Conservation (phyloP, 495 filamentous ascomycete species). For the Neurospora terricola region DNA sequence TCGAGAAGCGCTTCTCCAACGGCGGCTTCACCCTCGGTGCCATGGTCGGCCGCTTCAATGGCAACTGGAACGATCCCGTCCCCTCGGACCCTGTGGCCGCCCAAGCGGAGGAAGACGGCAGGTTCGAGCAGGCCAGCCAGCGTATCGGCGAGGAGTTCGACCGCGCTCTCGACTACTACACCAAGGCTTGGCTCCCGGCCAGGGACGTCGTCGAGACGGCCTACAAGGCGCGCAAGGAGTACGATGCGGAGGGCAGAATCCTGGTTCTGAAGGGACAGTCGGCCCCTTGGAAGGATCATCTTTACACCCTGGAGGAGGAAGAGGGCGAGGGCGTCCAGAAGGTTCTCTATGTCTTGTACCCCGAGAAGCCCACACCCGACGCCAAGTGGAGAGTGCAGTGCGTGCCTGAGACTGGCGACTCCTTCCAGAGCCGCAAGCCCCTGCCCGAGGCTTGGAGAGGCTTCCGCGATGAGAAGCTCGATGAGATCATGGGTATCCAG, state of each 20-base stretch:
- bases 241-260: slow-evolving; percentile 66
- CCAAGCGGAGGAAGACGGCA: slow-evolving; percentile 68
- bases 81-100: slow-evolving; percentile 41
- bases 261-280: slow-evolving; percentile 65
- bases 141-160: slow-evolving; percentile 83
- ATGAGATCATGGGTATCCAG: slow-evolving; percentile 57
- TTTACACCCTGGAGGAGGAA: slow-evolving; percentile 72
- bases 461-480: slow-evolving; percentile 72
- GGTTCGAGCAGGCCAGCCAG: slow-evolving; percentile 62
- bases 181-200: slow-evolving; percentile 76
- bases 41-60: slow-evolving; percentile 76
- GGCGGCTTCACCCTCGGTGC: slow-evolving; percentile 74
- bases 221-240: slow-evolving; percentile 51
- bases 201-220: slow-evolving; percentile 64
- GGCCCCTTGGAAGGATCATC: slow-evolving; percentile 91
- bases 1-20: slow-evolving; percentile 72
- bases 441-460: slow-evolving; percentile 89
- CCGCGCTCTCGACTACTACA: slow-evolving; percentile 62
- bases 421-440: slow-evolving; percentile 82
- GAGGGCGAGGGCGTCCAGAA: slow-evolving; percentile 35
- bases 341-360: slow-evolving; percentile 89
- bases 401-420: slow-evolving; percentile 67
- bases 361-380: slow-evolving; percentile 59
- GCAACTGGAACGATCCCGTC: slow-evolving; percentile 49
- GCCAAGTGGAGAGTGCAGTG: slow-evolving; percentile 89